phyloP scores from a whole-genome alignment of 2,329 filamentous ascomycete genomes.

The Penicillium sp. region DNA sequence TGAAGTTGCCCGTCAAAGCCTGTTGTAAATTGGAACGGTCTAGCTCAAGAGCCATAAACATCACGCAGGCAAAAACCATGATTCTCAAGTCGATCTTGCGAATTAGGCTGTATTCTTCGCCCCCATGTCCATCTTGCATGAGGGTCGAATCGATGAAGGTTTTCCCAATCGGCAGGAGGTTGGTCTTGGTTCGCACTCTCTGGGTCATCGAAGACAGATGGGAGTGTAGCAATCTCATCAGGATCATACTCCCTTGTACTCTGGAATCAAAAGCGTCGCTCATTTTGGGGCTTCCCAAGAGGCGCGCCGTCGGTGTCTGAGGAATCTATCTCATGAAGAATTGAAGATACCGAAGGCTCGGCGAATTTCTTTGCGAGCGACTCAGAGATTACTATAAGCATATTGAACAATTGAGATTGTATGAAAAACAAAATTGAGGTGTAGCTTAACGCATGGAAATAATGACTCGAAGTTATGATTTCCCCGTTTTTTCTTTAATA shows the following conservation, averaged over 20 bases:
- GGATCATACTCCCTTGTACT: slow-evolving; percentile 32
- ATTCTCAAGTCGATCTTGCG: slow-evolving; percentile 35
- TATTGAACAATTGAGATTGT: background rate
- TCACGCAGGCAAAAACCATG: slow-evolving; percentile 51
- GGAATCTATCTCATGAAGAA: slow-evolving; percentile 7
- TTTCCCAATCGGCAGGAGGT: slow-evolving; percentile 43
- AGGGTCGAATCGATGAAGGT: slow-evolving; percentile 43
- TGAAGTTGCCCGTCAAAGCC: slow-evolving; percentile 63
- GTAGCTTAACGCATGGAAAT: background rate
- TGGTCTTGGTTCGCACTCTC: slow-evolving; percentile 46
- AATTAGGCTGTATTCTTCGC: slow-evolving; percentile 27
- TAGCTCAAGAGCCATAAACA: slow-evolving; percentile 66
- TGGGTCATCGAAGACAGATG: slow-evolving; percentile 55
- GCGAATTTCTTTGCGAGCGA: slow-evolving; percentile 12
- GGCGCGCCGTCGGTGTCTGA: slow-evolving; percentile 10
- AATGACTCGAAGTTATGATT: background rate
- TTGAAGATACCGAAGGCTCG: background rate
- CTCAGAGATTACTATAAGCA: slow-evolving; percentile 11
- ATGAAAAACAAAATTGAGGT: background rate
- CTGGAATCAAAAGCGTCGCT: slow-evolving; percentile 41
- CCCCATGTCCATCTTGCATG: slow-evolving; percentile 33
- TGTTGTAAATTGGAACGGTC: slow-evolving; percentile 64
- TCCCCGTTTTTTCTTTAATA: background rate
- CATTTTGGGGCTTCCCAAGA: slow-evolving; percentile 28
- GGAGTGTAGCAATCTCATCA: slow-evolving; percentile 47